A percentile compares a stretch with the other conserved stretches of the same genome.
These are phyloP conservation scores for Globisporangium camurandrum DNA, from an alignment of 352 stramenopile species.

Conservation along the genomic window DNA sequence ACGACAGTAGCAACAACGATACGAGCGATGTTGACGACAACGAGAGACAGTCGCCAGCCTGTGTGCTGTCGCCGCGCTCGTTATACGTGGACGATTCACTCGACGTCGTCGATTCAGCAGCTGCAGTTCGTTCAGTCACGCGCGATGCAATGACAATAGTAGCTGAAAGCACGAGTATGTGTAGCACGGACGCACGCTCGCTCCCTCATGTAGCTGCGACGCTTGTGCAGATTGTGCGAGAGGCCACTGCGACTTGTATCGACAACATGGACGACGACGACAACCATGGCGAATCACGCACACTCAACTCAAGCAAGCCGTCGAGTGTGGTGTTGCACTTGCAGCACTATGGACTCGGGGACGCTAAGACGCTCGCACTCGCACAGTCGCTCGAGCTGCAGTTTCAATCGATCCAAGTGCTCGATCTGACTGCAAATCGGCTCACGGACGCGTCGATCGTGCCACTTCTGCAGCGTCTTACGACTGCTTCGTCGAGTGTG, in stretches of 20 bases:
- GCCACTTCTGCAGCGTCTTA: conserved; percentile 42
- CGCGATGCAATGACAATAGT: no score
- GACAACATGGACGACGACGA: conserved; percentile 18
- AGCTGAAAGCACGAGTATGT: not conserved
- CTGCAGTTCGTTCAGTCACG: no score
- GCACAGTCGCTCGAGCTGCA: conserved; percentile 41
- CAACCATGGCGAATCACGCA: conserved; percentile 12
- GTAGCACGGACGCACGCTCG: conserved; percentile 3
- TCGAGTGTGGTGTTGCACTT: conserved; percentile 46
- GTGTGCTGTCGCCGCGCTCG: conserved; percentile 47
- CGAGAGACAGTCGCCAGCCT: conserved; percentile 13
- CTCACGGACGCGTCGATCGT: conserved; percentile 61
- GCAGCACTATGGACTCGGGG: conserved; percentile 67
- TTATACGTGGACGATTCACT: conserved; percentile 62
- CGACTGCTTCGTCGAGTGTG: not conserved
- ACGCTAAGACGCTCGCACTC: conserved; percentile 48
- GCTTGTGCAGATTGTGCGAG: conserved; percentile 26
- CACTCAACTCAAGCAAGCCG: conserved; percentile 27
- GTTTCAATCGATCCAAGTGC: conserved; percentile 52
- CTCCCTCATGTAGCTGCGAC: conserved; percentile 32
- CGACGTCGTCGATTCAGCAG: no score
- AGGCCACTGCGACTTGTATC: conserved; percentile 17
- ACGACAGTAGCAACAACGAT: conserved; percentile 6
- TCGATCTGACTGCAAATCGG: conserved; percentile 63
- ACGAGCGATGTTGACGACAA: no score